A percentile compares a stretch with the other conserved stretches of the same genome.
phyloP scores from a whole-genome alignment of 2,329 filamentous ascomycete genomes.

The Trichophyton verrucosum region DNA sequence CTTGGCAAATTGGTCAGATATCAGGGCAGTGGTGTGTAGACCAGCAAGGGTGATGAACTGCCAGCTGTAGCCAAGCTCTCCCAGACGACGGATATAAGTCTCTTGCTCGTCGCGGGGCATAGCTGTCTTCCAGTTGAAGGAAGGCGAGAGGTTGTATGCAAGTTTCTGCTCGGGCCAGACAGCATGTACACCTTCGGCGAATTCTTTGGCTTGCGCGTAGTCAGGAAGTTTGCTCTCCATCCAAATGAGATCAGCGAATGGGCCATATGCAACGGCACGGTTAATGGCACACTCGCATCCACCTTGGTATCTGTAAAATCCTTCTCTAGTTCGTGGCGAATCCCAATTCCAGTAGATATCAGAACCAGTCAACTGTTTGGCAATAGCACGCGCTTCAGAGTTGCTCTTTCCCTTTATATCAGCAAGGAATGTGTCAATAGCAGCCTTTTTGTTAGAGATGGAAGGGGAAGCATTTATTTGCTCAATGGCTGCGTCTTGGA shows the following conservation, averaged over 20 bases:
- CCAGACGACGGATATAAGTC: conserved; percentile 90
- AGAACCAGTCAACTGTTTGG: conserved; percentile 60
- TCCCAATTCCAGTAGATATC: conserved; percentile 96
- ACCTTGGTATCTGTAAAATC: conserved; percentile 85
- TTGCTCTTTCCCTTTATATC: conserved; percentile 74
- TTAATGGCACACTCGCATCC: conserved; percentile 86
- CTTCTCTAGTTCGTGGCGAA: conserved; percentile 79
- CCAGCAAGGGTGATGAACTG: conserved; percentile 98
- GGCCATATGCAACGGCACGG: conserved; percentile 79
- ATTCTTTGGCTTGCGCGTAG: conserved; percentile 80
- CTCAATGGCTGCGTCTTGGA: conserved; percentile 77
- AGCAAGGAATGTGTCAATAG: conserved; percentile 55
- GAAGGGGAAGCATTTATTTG: conserved; percentile 59
- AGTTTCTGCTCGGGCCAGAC: conserved; percentile 97
- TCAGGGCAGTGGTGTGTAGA: conserved; percentile 87
- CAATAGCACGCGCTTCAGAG: conserved; percentile 65
- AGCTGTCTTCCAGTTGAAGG: conserved; percentile 99
- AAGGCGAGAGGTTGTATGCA: conserved; percentile 94
- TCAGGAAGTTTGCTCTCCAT: conserved; percentile 98
- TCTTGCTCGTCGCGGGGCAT: conserved; percentile 88
- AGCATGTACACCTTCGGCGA: conserved; percentile 83
- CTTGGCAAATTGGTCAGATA: conserved; percentile 75
- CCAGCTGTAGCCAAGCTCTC: conserved; percentile 89
- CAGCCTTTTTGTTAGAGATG: conserved; percentile 51
- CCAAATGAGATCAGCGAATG: conserved; percentile 94